These are phyloP conservation scores for Poa pratensis DNA, from an alignment of 176 grass and related monocot species.

Conservation along the genomic window DNA sequence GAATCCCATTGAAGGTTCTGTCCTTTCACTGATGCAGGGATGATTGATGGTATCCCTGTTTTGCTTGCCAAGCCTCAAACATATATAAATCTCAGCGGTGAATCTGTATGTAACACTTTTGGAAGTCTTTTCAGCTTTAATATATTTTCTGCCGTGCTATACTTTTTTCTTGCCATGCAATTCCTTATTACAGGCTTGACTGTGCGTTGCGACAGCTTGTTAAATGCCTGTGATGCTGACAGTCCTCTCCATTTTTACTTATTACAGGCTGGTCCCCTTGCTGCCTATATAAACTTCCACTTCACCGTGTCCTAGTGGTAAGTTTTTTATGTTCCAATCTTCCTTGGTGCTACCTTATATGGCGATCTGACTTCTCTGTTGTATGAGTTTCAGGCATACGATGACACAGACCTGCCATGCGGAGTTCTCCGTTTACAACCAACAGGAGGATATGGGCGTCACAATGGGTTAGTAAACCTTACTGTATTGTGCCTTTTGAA, in stretches of 20 bases:
- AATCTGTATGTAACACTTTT: conserved; percentile 70
- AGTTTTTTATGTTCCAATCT: conserved; percentile 26
- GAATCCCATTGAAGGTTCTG: conserved; percentile 5
- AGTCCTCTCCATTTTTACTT: conserved; percentile 13
- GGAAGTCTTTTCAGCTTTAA: neutral
- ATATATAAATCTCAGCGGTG: conserved; percentile 95
- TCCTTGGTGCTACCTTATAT: neutral
- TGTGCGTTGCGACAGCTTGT: neutral
- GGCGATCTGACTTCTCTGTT: conserved; percentile 27
- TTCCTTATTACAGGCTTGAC: neutral
- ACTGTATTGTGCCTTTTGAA: conserved; percentile 9
- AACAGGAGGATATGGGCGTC: conserved; percentile 82
- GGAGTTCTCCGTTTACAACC: conserved; percentile 89
- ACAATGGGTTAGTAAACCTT: conserved; percentile 73
- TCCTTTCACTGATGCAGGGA: conserved; percentile 59
- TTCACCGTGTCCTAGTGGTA: conserved; percentile 88
- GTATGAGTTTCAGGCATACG: conserved; percentile 66
- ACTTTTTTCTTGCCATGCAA: neutral
- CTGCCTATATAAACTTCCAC: conserved; percentile 92
- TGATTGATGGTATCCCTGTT: conserved; percentile 69
- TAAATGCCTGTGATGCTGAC: neutral
- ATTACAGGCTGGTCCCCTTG: conserved; percentile 79
- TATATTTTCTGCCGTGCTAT: neutral
- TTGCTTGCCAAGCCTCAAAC: conserved; percentile 92
- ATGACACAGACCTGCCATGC: conserved; percentile 88